phyloP scores from a whole-genome alignment of 1,284 basidiomycete genomes.

The Ustilago trichophora region DNA sequence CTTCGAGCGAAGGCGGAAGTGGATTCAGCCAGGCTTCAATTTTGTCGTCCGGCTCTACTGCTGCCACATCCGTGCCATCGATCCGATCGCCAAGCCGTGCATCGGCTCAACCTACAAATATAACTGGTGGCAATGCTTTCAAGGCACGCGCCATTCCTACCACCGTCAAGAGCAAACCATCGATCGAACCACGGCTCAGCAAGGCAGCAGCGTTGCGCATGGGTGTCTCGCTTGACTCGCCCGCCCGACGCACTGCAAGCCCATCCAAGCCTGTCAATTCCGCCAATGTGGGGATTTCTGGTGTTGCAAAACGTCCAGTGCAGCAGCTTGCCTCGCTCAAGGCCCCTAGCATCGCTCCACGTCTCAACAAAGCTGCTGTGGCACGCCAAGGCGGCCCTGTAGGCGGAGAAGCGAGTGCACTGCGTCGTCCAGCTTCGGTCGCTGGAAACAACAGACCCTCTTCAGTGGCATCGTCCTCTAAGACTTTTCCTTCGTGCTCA shows the following conservation, averaged over 20 bases:
- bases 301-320: conserved; percentile 15
- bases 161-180: conserved; percentile 69
- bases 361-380: conserved; percentile 48
- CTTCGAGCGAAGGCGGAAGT: conserved; percentile 12
- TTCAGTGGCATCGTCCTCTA: neutral
- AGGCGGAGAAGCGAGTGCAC: too few relatives aligned
- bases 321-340: conserved; percentile 27
- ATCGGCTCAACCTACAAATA: neutral
- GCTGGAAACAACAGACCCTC: neutral
- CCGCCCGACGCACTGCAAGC: conserved; percentile 5
- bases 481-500: conserved; percentile 2
- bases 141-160: conserved; percentile 10
- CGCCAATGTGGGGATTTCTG: conserved; percentile 14
- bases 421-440: neutral
- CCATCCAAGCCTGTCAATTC: neutral
- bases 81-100: conserved; percentile 6
- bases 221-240: conserved; percentile 3
- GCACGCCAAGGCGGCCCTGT: conserved; percentile 19
- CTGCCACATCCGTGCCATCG: neutral
- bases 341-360: conserved; percentile 42
- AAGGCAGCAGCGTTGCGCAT: conserved; percentile 73
- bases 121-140: conserved; percentile 1
- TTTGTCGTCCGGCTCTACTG: too few relatives aligned
- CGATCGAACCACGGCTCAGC: conserved; percentile 79
- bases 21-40: conserved; percentile 1